Evolutionary conservation across 2,329 filamentous ascomycete species (phyloP), one percentile per base, ranked within the genome.

Genomic region (Pseudogymnoascus sp.): DNA sequence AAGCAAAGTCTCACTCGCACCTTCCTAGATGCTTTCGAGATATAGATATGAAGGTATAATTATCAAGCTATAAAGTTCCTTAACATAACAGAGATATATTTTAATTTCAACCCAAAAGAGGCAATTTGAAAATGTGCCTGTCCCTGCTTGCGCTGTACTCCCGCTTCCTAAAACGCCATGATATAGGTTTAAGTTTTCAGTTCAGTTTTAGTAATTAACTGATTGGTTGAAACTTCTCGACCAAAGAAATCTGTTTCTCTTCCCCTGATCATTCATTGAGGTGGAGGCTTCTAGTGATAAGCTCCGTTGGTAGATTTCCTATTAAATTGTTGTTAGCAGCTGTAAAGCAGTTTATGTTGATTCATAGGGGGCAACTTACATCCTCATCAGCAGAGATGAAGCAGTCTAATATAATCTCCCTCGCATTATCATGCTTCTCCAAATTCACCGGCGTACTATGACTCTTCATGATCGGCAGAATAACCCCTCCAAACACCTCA

Each of bases 401-500:
- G 67, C 90, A 89, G 70, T 95, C 91, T 66, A 97, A 76, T 62
- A 97, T 85, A 69, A 96, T 74, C 68, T 90, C 86, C 69, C 87
- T 82, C 4, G 90, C 84, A 61, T 83, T 80, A 63, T 93, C 88
- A 69, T 89, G 87, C 69, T 82, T 86, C 35, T 79, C 78, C 65
- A 93, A 78, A 65, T 87, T 88, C 25, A 51, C 42, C n/a, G 42
- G 25, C 2, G 42, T 51, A 4, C 42, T 51, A 25, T 51, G 42
- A 70, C 93, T 96, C 75, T 88, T 89, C 83, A 97, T 95, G 61
- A 99, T 87, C 2, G 91, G 89, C 64, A 97, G 80, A 61, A 97
- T 83, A 4, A 97, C 90, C 68, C 97, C 93, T 5, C 92, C 92
- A 75, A 97, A 86, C 33, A 99, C 88, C 74, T 97, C 93, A 70